These are phyloP conservation scores for Cordyceps sp. DNA, from an alignment of 2,329 filamentous ascomycete genomes.

Conservation along the genomic window DNA sequence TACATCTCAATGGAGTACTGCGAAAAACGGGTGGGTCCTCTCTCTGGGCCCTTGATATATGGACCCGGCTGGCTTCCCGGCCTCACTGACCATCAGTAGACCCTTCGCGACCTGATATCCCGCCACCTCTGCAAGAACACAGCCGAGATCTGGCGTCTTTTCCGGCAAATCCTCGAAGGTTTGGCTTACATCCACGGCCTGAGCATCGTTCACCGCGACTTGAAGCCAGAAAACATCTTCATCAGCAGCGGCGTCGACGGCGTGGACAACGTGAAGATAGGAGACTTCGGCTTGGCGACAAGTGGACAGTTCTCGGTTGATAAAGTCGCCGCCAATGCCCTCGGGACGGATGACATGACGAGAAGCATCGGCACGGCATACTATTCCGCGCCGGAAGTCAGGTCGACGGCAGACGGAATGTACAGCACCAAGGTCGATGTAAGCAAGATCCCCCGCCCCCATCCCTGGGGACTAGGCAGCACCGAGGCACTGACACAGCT, in stretches of 20 bases:
- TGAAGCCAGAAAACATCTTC: slow-evolving; percentile 97
- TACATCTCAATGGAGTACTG: slow-evolving; percentile 99
- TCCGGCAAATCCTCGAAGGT: slow-evolving; percentile 82
- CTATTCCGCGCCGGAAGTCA: slow-evolving; percentile 86
- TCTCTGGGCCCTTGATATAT: too few species aligned
- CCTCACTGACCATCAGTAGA: slow-evolving; percentile 21
- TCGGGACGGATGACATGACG: slow-evolving; percentile 49
- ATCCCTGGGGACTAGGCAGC: not conserved
- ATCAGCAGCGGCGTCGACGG: slow-evolving; percentile 55
- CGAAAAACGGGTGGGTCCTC: slow-evolving; percentile 56
- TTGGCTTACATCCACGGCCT: slow-evolving; percentile 77
- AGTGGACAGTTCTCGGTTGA: slow-evolving; percentile 62
- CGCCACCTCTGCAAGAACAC: slow-evolving; percentile 57
- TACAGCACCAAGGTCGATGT: slow-evolving; percentile 91
- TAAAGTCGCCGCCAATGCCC: slow-evolving; percentile 22
- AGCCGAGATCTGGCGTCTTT: slow-evolving; percentile 74
- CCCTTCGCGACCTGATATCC: slow-evolving; percentile 73
- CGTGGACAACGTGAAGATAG: slow-evolving; percentile 81
- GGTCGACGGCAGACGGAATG: slow-evolving; percentile 53
- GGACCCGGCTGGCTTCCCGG: not conserved
- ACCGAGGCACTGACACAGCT: not conserved
- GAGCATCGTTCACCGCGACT: slow-evolving; percentile 85
- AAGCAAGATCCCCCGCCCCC: slow-evolving; percentile 19
- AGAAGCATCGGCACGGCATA: slow-evolving; percentile 62
- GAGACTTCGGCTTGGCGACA: slow-evolving; percentile 89